Percentiles rank a stretch among this genome's conserved stretches.
Evolutionary conservation across 1,284 basidiomycete genomes (phyloP).

Genomic region (Anthracocystis walkeri): DNA sequence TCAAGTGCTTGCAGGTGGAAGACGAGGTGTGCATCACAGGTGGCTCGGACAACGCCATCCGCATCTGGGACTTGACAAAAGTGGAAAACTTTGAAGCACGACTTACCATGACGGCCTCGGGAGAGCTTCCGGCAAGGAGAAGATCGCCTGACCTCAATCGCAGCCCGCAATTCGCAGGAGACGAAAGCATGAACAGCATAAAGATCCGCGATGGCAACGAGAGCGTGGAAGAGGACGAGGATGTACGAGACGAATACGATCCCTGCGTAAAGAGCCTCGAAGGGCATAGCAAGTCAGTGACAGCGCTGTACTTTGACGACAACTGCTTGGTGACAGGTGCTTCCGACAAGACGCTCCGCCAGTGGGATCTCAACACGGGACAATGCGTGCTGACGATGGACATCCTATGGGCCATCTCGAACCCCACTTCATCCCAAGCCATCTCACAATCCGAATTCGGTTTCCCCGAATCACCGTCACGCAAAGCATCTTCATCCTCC

Average conservation of each 20-base stretch:
- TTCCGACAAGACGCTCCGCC: conserved; percentile 95
- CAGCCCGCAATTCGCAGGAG: conserved; percentile 21
- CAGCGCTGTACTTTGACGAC: conserved; percentile 93
- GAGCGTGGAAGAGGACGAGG: conserved; percentile 71
- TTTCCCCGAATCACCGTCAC: conserved; percentile 71
- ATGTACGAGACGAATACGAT: conserved; percentile 68
- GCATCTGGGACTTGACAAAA: conserved; percentile 65
- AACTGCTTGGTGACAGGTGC: conserved; percentile 94
- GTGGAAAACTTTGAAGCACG: conserved; percentile 65
- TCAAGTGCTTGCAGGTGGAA: conserved; percentile 94
- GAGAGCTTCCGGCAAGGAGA: conserved; percentile 42
- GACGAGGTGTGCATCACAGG: conserved; percentile 91
- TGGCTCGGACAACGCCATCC: conserved; percentile 83
- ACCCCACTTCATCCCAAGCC: conserved; percentile 77
- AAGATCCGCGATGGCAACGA: conserved; percentile 47
- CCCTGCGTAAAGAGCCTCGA: conserved; percentile 83
- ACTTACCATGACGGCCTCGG: conserved; percentile 52
- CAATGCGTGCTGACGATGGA: conserved; percentile 99
- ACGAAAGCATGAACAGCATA: conserved; percentile 40
- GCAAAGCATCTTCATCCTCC: conserved; percentile 47
- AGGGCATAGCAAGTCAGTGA: conserved; percentile 92
- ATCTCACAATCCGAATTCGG: conserved; percentile 61
- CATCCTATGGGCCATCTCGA: conserved; percentile 98
- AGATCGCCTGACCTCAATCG: conserved; percentile 30
- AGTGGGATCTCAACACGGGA: conserved; percentile 97